Evolutionary conservation across 768 basidiomycete species (phyloP).

Genomic region (Podaxis sp.): DNA sequence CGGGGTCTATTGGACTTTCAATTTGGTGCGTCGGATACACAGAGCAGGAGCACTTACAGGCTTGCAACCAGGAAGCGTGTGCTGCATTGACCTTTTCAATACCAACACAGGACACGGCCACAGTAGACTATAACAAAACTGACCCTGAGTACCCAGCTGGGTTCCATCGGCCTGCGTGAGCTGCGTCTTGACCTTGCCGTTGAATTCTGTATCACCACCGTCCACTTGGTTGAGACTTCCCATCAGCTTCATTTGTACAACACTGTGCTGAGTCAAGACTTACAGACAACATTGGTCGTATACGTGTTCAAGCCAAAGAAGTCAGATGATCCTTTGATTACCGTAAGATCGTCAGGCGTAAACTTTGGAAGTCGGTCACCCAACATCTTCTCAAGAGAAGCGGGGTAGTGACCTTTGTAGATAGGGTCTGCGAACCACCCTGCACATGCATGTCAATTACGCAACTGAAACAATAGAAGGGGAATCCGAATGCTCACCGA

Average conservation of each 20-base stretch:
- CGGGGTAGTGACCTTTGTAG: slow-evolving; percentile 66
- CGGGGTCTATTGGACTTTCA: slow-evolving; percentile 33
- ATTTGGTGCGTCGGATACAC: background rate
- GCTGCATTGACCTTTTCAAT: slow-evolving; percentile 27
- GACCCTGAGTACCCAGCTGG: slow-evolving; percentile 49
- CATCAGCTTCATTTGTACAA: background rate
- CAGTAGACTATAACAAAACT: background rate
- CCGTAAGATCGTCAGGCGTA: slow-evolving; percentile 45
- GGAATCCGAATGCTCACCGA: slow-evolving; percentile 37
- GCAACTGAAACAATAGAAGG: background rate
- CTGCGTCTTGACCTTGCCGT: slow-evolving; percentile 47
- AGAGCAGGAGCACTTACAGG: slow-evolving; percentile 20
- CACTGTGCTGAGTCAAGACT: slow-evolving; percentile 17
- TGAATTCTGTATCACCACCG: slow-evolving; percentile 53
- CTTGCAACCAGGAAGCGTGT: slow-evolving; percentile 59
- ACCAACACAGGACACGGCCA: background rate
- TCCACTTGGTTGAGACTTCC: slow-evolving; percentile 31
- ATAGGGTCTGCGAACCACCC: slow-evolving; percentile 49
- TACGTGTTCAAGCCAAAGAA: slow-evolving; percentile 70
- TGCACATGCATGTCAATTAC: background rate
- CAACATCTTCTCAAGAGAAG: slow-evolving; percentile 40
- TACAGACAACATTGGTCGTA: slow-evolving; percentile 55
- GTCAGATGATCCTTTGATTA: slow-evolving; percentile 60
- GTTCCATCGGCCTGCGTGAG: slow-evolving; percentile 54
- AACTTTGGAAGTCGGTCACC: slow-evolving; percentile 52